These are phyloP conservation scores for Fusarium piperis DNA, from an alignment of 2,329 filamentous ascomycete genomes.

Conservation along the genomic window DNA sequence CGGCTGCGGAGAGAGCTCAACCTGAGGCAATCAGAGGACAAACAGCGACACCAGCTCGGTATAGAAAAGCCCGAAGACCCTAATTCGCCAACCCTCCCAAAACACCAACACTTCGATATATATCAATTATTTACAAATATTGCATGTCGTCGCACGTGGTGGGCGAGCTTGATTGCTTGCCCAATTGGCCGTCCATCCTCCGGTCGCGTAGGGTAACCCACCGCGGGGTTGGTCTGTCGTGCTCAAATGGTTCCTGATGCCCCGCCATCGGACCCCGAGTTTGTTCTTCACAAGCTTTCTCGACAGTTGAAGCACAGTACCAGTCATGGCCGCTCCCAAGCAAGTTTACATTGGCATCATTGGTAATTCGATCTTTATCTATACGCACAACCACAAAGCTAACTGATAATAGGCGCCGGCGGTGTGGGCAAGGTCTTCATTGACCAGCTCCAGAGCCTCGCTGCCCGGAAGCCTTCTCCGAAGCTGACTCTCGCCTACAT, in stretches of 20 bases:
- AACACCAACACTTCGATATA: not conserved
- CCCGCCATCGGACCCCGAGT: slow-evolving; percentile 50
- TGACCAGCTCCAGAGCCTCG: slow-evolving; percentile 76
- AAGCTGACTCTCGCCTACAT: slow-evolving; percentile 85
- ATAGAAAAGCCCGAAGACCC: not conserved
- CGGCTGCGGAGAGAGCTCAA: not conserved
- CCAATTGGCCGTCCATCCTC: slow-evolving; percentile 29
- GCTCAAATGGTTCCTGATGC: slow-evolving; percentile 37
- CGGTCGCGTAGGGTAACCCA: slow-evolving; percentile 38
- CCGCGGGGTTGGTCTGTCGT: slow-evolving; percentile 40
- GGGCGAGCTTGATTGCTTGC: slow-evolving; percentile 14
- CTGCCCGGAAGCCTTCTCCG: slow-evolving; percentile 71
- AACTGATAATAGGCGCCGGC: slow-evolving; percentile 74
- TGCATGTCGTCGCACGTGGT: not conserved
- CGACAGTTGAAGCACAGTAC: slow-evolving; percentile 19
- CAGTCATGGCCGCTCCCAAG: slow-evolving; percentile 55
- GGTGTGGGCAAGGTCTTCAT: slow-evolving; percentile 95
- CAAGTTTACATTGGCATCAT: slow-evolving; percentile 65
- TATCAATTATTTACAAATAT: not conserved
- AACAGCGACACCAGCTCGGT: not conserved
- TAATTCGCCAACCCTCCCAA: not conserved
- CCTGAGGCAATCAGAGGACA: slow-evolving; percentile 39
- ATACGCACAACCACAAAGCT: not conserved
- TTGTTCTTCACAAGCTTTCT: slow-evolving; percentile 40
- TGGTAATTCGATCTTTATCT: slow-evolving; percentile 46